These are phyloP conservation scores for Aspergillus aculeatinus DNA, from an alignment of 2,329 filamentous ascomycete species.

Conservation along the genomic window DNA sequence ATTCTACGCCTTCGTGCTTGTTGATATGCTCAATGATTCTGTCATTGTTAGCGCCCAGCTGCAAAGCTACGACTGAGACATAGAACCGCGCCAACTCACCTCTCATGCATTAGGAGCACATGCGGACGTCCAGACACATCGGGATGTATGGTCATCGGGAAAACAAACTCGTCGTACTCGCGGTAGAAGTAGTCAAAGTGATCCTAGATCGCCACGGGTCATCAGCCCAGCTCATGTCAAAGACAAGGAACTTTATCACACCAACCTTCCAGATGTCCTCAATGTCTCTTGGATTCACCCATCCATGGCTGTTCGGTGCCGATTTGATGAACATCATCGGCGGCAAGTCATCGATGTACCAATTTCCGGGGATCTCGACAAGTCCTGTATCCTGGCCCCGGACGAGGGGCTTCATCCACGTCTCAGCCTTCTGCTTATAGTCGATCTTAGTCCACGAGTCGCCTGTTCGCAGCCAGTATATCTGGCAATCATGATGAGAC, in stretches of 20 bases:
- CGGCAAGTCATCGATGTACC: slow-evolving; percentile 47
- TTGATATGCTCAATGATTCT: slow-evolving; percentile 68
- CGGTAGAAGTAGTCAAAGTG: slow-evolving; percentile 69
- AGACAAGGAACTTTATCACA: background rate
- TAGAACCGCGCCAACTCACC: slow-evolving; percentile 43
- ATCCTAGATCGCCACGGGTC: slow-evolving; percentile 45
- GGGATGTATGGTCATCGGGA: slow-evolving; percentile 75
- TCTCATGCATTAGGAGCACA: slow-evolving; percentile 71
- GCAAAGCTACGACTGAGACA: slow-evolving; percentile 1
- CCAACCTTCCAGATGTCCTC: slow-evolving; percentile 56
- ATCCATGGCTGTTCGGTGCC: slow-evolving; percentile 55
- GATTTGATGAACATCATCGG: slow-evolving; percentile 51
- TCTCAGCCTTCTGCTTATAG: slow-evolving; percentile 42
- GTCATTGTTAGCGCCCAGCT: slow-evolving; percentile 7
- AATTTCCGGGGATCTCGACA: slow-evolving; percentile 47
- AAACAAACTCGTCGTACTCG: slow-evolving; percentile 74
- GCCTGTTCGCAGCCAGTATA: slow-evolving; percentile 46
- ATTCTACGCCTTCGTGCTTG: slow-evolving; percentile 52
- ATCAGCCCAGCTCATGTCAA: slow-evolving; percentile 54
- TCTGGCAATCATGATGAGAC: slow-evolving; percentile 47
- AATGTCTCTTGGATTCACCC: slow-evolving; percentile 58
- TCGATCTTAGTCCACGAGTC: slow-evolving; percentile 49
- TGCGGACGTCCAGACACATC: slow-evolving; percentile 72
- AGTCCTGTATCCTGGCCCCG: slow-evolving; percentile 41
- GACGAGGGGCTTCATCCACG: slow-evolving; percentile 53